Conservation (phyloP, 345 rosid genomes). For the Mercurialis annua region DNA sequence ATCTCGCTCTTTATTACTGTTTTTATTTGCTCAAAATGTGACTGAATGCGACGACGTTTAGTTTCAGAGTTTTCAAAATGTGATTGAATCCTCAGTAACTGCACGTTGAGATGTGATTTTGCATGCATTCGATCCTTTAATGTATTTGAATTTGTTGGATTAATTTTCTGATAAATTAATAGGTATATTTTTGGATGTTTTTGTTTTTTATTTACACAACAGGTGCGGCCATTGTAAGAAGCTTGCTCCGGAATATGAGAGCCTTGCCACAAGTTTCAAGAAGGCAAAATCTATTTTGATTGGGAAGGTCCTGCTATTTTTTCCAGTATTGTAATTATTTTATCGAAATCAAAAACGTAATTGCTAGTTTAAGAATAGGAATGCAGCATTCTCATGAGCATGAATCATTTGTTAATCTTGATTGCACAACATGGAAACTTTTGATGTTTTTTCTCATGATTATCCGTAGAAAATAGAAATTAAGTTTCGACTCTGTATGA, state of each 20-base stretch:
- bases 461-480: not conserved
- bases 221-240: conserved; percentile 99
- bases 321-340: not conserved
- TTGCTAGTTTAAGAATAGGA: not conserved
- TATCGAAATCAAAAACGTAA: not conserved
- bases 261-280: conserved; percentile 83
- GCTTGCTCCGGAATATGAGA: conserved; percentile 95
- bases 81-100: not conserved
- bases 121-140: too few relatives aligned
- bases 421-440: not conserved
- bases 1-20: not conserved
- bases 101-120: not conserved
- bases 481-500: not conserved
- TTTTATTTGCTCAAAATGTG: not conserved
- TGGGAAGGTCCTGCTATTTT: conserved; percentile 60
- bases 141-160: not conserved
- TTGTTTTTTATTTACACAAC: conserved; percentile 1
- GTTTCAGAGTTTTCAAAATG: not conserved
- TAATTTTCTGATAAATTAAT: too few relatives aligned
- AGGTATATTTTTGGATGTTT: too few relatives aligned
- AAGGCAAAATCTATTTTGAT: conserved; percentile 83
- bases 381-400: not conserved
- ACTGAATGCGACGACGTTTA: not conserved
- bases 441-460: not conserved
- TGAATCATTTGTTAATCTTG: not conserved